Evolutionary conservation across 1,284 basidiomycete genomes (phyloP).

Genomic region (Cryptococcus sp.): DNA sequence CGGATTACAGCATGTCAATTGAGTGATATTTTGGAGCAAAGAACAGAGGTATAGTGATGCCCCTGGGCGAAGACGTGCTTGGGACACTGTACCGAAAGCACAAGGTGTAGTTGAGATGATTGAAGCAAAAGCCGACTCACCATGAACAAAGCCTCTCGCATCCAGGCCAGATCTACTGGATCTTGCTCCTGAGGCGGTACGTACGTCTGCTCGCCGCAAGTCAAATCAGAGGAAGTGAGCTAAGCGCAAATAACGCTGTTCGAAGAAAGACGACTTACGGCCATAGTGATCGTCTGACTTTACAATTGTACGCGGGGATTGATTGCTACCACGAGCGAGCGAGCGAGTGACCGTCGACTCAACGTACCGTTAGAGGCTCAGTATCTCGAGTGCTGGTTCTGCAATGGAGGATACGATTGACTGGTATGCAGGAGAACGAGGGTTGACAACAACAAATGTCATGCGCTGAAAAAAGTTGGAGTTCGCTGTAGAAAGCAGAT

Average conservation of each 20-base stretch:
- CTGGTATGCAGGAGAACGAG: too few relatives aligned
- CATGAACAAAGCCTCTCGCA: conserved; percentile 52
- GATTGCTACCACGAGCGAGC: background rate
- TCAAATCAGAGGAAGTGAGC: background rate
- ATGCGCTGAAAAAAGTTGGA: conserved; percentile 7
- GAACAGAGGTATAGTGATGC: background rate
- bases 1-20: conserved; percentile 5
- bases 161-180: conserved; percentile 49
- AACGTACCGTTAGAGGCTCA: background rate
- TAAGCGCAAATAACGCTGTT: background rate
- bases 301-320: too few relatives aligned
- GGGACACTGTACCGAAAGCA: background rate
- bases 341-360: background rate
- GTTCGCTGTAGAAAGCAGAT: too few relatives aligned
- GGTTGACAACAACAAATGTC: background rate
- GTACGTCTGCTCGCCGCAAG: conserved; percentile 31
- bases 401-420: too few relatives aligned
- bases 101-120: background rate
- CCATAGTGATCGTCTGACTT: conserved; percentile 10
- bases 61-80: too few relatives aligned
- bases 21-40: background rate
- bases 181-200: conserved; percentile 48
- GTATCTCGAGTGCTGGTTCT: too few relatives aligned
- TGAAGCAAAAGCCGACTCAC: conserved; percentile 24
- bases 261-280: conserved; percentile 4